Percentiles rank a stretch among this genome's conserved stretches.
These are phyloP conservation scores for Aspergillus brasiliensis DNA, from an alignment of 2,329 filamentous ascomycete genomes.

Conservation along the genomic window DNA sequence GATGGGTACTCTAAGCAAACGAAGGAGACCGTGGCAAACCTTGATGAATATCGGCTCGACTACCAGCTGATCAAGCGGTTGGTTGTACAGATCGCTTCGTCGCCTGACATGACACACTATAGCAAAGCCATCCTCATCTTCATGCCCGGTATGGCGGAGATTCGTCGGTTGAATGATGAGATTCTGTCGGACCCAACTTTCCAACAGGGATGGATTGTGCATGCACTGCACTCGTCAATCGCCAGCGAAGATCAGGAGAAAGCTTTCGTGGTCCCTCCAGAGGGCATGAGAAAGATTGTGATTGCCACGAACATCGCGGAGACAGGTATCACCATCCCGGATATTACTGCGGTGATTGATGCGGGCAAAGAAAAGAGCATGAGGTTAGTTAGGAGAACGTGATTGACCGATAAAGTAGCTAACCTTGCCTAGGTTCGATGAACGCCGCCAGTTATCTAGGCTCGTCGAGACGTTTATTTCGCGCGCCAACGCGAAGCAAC, in stretches of 20 bases:
- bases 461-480: conserved; percentile 95
- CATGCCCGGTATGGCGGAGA: conserved; percentile 90
- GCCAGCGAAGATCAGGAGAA: conserved; percentile 95
- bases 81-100: conserved; percentile 72
- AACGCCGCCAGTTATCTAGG: conserved; percentile 84
- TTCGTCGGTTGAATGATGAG: conserved; percentile 83
- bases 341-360: conserved; percentile 95
- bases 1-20: conserved; percentile 76
- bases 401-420: conserved; percentile 11
- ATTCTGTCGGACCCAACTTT: conserved; percentile 77
- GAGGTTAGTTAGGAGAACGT: conserved; percentile 45
- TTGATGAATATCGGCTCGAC: conserved; percentile 91
- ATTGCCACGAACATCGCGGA: conserved; percentile 98
- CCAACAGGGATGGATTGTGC: conserved; percentile 75
- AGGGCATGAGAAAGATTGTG: conserved; percentile 85
- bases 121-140: conserved; percentile 95
- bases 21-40: conserved; percentile 69
- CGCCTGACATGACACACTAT: conserved; percentile 66
- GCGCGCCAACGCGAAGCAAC: conserved; percentile 90
- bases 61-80: conserved; percentile 83
- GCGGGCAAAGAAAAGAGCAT: conserved; percentile 97
- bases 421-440: conserved; percentile 69
- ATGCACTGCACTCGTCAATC: conserved; percentile 90
- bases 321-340: conserved; percentile 96
- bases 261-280: conserved; percentile 82